phyloP scores from a whole-genome alignment of 1,139 yeast species.

The Geotrichum histeridarum region DNA sequence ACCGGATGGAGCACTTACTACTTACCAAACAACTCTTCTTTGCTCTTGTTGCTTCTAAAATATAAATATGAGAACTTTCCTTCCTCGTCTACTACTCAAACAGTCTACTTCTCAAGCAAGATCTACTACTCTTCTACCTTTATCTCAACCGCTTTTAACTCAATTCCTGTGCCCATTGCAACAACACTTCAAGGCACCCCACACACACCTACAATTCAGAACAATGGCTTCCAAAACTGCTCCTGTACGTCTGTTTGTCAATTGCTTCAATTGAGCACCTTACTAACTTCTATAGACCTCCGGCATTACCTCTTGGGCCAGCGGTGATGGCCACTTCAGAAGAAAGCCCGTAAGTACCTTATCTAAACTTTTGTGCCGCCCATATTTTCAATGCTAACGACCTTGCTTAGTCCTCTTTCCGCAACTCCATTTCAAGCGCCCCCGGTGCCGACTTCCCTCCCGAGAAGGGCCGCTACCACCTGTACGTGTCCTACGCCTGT shows the following conservation, averaged over 20 bases:
- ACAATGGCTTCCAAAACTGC: background rate
- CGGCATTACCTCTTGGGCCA: background rate
- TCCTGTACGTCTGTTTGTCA: background rate
- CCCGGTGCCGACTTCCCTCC: slow-evolving; percentile 63
- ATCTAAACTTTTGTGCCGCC: background rate
- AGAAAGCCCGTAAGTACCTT: background rate
- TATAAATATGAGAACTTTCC: too few relatives aligned
- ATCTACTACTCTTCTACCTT: background rate
- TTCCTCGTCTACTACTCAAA: too few relatives aligned
- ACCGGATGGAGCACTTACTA: too few relatives aligned
- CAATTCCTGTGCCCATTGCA: background rate
- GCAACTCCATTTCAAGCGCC: slow-evolving; percentile 56
- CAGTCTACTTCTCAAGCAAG: background rate
- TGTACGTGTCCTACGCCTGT: slow-evolving; percentile 82
- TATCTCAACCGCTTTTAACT: background rate
- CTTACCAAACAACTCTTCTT: too few relatives aligned
- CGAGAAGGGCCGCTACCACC: slow-evolving; percentile 75
- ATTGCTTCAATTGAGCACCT: background rate
- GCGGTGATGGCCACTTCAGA: slow-evolving; percentile 1
- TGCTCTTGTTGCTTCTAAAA: too few relatives aligned
- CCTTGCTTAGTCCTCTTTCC: slow-evolving; percentile 35
- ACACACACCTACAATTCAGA: background rate
- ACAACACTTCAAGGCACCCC: background rate
- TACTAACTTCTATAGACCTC: background rate
- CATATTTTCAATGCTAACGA: background rate